Conservation (phyloP, 495 filamentous ascomycete genomes). For the Hypoxylon crocopeplum region DNA sequence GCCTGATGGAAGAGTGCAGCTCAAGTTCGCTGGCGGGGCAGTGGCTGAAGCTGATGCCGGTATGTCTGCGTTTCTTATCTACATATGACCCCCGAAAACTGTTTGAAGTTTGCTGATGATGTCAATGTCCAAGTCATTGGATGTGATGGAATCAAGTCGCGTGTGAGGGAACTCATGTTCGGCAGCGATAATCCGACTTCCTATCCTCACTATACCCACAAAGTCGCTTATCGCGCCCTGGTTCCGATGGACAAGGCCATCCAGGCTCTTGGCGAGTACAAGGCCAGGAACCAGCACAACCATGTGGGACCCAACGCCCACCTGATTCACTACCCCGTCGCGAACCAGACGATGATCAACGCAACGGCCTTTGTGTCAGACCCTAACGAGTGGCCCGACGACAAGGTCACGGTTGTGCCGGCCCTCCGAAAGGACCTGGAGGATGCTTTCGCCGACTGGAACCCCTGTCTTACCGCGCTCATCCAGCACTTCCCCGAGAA, state of each 20-base stretch:
- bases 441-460: slow-evolving; percentile 33
- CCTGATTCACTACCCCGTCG: slow-evolving; percentile 58
- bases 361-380: slow-evolving; percentile 55
- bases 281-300: slow-evolving; percentile 53
- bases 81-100: background rate
- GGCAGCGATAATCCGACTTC: slow-evolving; percentile 47
- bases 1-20: slow-evolving; percentile 18
- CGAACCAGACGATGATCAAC: slow-evolving; percentile 54
- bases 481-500: slow-evolving; percentile 38
- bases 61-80: background rate
- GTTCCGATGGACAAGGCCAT: slow-evolving; percentile 60
- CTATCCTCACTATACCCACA: slow-evolving; percentile 54
- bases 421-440: slow-evolving; percentile 45
- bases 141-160: slow-evolving; percentile 48
- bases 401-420: slow-evolving; percentile 40
- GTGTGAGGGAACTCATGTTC: slow-evolving; percentile 44
- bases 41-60: slow-evolving; percentile 47
- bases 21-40: slow-evolving; percentile 44
- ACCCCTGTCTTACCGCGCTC: slow-evolving; percentile 32
- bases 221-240: slow-evolving; percentile 59
- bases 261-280: slow-evolving; percentile 54
- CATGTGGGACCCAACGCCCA: slow-evolving; percentile 54
- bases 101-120: background rate
- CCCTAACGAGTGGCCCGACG: slow-evolving; percentile 47
- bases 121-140: slow-evolving; percentile 34